A percentile compares a stretch with the other conserved stretches of the same genome.
phyloP scores from a whole-genome alignment of 2,329 filamentous ascomycete species.

The Diaporthe sp. region DNA sequence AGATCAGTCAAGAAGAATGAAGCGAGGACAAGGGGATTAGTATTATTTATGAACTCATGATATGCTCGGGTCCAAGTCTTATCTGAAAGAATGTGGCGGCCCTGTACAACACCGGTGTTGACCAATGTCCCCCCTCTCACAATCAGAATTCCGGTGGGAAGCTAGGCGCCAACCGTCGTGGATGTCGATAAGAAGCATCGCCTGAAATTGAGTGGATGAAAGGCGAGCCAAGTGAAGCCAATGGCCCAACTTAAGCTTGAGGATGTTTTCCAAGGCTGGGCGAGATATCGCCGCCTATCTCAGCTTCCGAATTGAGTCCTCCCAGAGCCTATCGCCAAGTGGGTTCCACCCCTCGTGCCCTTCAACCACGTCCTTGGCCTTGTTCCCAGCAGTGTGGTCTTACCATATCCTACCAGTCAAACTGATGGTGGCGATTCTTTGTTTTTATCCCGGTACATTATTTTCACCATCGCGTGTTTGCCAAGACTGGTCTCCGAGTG shows the following conservation, averaged over 20 bases:
- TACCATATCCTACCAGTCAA: not conserved
- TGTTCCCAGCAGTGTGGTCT: not conserved
- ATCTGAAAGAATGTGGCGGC: not conserved
- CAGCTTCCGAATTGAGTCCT: conserved; percentile 1
- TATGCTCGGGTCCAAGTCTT: not conserved
- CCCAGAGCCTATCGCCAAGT: not conserved
- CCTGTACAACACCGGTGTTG: not conserved
- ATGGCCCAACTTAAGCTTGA: conserved; percentile 1
- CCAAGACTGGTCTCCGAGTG: not conserved
- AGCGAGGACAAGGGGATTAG: not conserved
- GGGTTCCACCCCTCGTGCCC: not conserved
- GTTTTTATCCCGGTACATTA: not conserved
- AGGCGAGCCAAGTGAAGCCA: conserved; percentile 20
- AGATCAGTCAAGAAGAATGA: no score
- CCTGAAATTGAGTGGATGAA: not conserved
- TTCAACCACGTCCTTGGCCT: not conserved
- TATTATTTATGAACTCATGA: no score
- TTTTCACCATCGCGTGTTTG: not conserved
- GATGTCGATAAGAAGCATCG: conserved; percentile 1
- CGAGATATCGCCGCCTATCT: conserved; percentile 5
- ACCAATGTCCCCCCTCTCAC: not conserved
- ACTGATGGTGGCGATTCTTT: not conserved
- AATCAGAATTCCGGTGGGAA: not conserved
- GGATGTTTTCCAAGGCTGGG: conserved; percentile 20
- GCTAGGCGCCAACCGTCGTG: conserved; percentile 8